Percentiles rank a stretch among this genome's conserved stretches.
Evolutionary conservation across 225 moss, liverwort and hornwort genomes (phyloP).

Genomic region (Thuidium tamariscinum): DNA sequence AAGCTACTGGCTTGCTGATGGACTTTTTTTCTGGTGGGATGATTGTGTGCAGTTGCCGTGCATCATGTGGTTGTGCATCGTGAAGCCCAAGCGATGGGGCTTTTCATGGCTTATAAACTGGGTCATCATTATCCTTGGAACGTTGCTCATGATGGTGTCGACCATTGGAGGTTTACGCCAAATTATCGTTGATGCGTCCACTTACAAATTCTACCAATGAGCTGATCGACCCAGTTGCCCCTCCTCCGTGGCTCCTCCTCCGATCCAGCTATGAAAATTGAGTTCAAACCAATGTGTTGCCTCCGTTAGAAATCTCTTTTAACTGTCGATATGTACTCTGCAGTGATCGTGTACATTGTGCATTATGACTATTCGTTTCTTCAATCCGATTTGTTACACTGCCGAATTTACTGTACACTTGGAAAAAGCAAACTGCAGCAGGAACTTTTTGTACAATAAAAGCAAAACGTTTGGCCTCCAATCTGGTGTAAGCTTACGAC

Average conservation of each 20-base stretch:
- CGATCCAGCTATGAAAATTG: background rate
- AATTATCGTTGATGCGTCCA: background rate
- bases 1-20: background rate
- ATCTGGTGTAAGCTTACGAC: background rate
- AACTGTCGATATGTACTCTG: background rate
- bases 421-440: background rate
- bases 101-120: constrained; percentile 20
- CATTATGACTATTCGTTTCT: background rate
- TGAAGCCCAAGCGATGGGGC: constrained; percentile 24
- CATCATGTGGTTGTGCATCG: constrained; percentile 52
- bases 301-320: background rate
- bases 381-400: background rate
- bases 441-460: background rate
- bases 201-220: constrained; percentile 12
- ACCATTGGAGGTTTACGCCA: constrained; percentile 21
- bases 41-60: constrained; percentile 38
- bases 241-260: background rate
- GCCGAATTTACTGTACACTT: background rate
- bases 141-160: constrained; percentile 8
- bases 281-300: background rate
- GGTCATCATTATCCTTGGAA: background rate
- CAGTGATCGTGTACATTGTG: background rate
- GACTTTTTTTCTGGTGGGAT: background rate
- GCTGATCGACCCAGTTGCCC: background rate
- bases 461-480: background rate